These are phyloP conservation scores for Aspergillus ustus DNA, from an alignment of 2,329 filamentous ascomycete genomes.

Conservation along the genomic window DNA sequence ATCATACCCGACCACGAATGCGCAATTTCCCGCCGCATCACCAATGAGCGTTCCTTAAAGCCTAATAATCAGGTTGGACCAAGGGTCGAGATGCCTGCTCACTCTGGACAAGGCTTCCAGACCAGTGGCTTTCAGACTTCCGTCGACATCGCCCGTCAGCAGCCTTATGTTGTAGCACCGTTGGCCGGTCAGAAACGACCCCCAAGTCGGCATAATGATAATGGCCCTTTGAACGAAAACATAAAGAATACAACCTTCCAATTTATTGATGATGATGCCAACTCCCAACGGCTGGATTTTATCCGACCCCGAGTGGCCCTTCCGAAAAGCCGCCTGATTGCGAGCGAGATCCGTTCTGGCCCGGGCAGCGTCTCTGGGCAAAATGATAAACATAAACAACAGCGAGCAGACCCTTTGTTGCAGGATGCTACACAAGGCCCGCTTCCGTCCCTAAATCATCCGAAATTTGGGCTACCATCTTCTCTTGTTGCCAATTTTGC, in stretches of 20 bases:
- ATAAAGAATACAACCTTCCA: slow-evolving; percentile 8
- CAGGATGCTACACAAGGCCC: slow-evolving; percentile 47
- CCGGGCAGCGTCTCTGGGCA: slow-evolving; percentile 23
- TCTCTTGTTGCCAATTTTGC: slow-evolving; percentile 68
- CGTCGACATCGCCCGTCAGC: slow-evolving; percentile 46
- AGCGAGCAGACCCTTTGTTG: slow-evolving; percentile 57
- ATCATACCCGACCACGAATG: not conserved
- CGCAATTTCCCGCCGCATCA: not conserved
- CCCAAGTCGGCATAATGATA: slow-evolving; percentile 19
- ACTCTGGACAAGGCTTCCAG: slow-evolving; percentile 41
- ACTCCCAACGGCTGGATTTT: slow-evolving; percentile 30
- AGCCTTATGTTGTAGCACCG: slow-evolving; percentile 45
- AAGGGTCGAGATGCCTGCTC: slow-evolving; percentile 31
- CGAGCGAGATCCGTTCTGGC: slow-evolving; percentile 40
- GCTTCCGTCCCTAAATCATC: slow-evolving; percentile 64
- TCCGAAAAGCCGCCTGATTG: slow-evolving; percentile 43
- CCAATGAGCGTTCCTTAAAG: slow-evolving; percentile 10
- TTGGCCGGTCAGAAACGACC: slow-evolving; percentile 57
- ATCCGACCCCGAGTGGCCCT: slow-evolving; percentile 33
- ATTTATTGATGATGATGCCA: not conserved
- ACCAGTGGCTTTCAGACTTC: slow-evolving; percentile 59
- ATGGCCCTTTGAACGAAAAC: slow-evolving; percentile 16
- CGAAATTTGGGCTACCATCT: slow-evolving; percentile 65
- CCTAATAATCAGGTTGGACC: slow-evolving; percentile 4
- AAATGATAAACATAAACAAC: slow-evolving; percentile 21